Evolutionary conservation across 495 filamentous ascomycete species (phyloP), one percentile per base, ranked within the genome.

Genomic region (Annulohypoxylon nitens): DNA sequence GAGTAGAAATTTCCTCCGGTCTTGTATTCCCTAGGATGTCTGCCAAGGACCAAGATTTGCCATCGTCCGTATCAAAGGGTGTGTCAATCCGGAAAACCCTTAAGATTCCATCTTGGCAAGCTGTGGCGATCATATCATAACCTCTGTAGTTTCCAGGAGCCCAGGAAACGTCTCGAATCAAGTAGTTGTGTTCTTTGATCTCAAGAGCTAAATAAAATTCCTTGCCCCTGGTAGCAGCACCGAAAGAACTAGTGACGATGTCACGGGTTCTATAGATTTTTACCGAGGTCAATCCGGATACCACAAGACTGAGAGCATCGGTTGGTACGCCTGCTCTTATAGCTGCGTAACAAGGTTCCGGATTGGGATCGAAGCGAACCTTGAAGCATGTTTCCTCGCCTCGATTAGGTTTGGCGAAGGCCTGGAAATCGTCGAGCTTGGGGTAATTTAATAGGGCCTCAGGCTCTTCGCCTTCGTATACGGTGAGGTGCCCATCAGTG

Each of bases 101-200:
- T 51, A 98, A 86, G 68, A 88, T 89, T 3, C 96, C 95, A 77
- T 99, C 96, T 78, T 95, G 94, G 76, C 93, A 93, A 0, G 93
- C 95, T 34, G 95, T 97, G 5, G 96, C 97, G 71, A 98, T 87
- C 61, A 97, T 84, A 78, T 99, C 95, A 75, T 91, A 94, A 1
- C 94, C 94, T 34, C 94, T 81, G 43, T 93, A 91, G 73, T 93
- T 94, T 14, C 93, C 93, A 59, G 92, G 92, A 7, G 96, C 94
- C 96, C 96, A 99, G 7, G 93, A 90, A 4, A 98, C 90, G 75
- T 97, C 95, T 60, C 95, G 86, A n/a, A 99, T 92, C 45, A 98
- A 83, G 0, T 90, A 89, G 2, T 86, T 81, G 73, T 97, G 92
- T 0, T 88, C 88, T 33, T 76, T 77, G 26, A 98, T 82, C 75